Evolutionary conservation across 2,329 filamentous ascomycete genomes (phyloP).

Genomic region (Pezicula rhizophila): DNA sequence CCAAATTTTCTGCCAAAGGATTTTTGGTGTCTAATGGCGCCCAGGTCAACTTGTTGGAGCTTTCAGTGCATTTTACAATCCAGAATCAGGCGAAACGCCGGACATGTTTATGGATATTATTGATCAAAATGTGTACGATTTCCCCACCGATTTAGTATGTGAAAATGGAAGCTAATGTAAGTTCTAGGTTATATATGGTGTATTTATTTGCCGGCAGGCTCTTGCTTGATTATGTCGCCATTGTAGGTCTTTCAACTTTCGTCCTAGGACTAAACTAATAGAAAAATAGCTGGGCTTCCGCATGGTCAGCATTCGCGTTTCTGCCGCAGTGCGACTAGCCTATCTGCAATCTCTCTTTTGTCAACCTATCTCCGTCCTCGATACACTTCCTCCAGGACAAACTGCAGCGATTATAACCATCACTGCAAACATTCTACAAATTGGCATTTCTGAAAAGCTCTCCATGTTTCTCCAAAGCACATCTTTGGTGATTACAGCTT

Average conservation of each 20-base stretch:
- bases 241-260: conserved; percentile 30
- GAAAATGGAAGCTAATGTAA: conserved; percentile 23
- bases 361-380: conserved; percentile 62
- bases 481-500: conserved; percentile 45
- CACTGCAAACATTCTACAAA: conserved; percentile 55
- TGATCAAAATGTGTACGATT: conserved; percentile 29
- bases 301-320: conserved; percentile 54
- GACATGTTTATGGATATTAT: conserved; percentile 44
- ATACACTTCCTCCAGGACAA: conserved; percentile 57
- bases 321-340: conserved; percentile 52
- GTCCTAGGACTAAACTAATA: conserved; percentile 1
- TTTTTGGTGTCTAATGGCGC: background rate
- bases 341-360: conserved; percentile 59
- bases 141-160: background rate
- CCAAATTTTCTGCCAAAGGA: background rate
- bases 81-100: conserved; percentile 32
- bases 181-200: conserved; percentile 45
- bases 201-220: conserved; percentile 53
- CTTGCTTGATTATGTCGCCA: conserved; percentile 46
- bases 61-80: conserved; percentile 44
- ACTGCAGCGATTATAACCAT: conserved; percentile 59
- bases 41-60: conserved; percentile 30
- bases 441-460: conserved; percentile 57
- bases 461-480: conserved; percentile 50
- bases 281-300: conserved; percentile 37